A percentile compares a stretch with the other conserved stretches of the same genome.
These are phyloP conservation scores for Funneliformis geosporum DNA, from an alignment of 192 early-diverging fungal genomes.

Conservation along the genomic window DNA sequence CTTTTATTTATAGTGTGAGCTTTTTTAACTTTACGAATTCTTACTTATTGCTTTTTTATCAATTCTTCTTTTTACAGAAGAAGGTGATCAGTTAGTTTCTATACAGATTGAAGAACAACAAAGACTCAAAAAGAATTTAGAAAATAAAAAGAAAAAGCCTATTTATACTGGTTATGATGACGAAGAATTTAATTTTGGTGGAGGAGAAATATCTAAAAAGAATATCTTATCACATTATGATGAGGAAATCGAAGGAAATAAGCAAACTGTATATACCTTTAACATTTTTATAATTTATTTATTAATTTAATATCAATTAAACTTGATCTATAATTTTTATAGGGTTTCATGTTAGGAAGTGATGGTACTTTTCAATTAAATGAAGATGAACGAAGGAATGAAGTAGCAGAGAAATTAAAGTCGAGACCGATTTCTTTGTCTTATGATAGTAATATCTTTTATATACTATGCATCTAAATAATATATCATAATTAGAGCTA, in stretches of 20 bases:
- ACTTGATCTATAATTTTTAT: slow-evolving; percentile 7
- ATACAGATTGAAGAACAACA: slow-evolving; percentile 68
- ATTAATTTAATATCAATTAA: neutral
- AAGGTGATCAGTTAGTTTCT: slow-evolving; percentile 75
- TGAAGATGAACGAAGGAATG: slow-evolving; percentile 31
- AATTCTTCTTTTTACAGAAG: slow-evolving; percentile 46
- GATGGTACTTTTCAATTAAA: slow-evolving; percentile 49
- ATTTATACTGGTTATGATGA: slow-evolving; percentile 77
- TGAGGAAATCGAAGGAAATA: slow-evolving; percentile 59
- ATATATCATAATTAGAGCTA: neutral
- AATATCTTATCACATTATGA: slow-evolving; percentile 76
- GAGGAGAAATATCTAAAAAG: slow-evolving; percentile 45
- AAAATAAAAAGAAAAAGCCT: slow-evolving; percentile 69
- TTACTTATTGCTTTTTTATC: neutral
- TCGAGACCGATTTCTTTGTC: slow-evolving; percentile 53
- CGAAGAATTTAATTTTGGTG: slow-evolving; percentile 57
- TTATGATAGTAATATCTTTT: slow-evolving; percentile 48
- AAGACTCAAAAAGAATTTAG: slow-evolving; percentile 65
- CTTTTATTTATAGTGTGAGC: neutral
- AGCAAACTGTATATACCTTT: slow-evolving; percentile 23
- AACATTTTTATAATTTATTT: neutral
- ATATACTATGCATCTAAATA: slow-evolving; percentile 4
- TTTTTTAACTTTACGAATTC: neutral
- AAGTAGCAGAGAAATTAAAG: slow-evolving; percentile 50
- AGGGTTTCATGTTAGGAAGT: slow-evolving; percentile 57